Conservation (phyloP, 495 filamentous ascomycete genomes). For the Neurospora cerealis region DNA sequence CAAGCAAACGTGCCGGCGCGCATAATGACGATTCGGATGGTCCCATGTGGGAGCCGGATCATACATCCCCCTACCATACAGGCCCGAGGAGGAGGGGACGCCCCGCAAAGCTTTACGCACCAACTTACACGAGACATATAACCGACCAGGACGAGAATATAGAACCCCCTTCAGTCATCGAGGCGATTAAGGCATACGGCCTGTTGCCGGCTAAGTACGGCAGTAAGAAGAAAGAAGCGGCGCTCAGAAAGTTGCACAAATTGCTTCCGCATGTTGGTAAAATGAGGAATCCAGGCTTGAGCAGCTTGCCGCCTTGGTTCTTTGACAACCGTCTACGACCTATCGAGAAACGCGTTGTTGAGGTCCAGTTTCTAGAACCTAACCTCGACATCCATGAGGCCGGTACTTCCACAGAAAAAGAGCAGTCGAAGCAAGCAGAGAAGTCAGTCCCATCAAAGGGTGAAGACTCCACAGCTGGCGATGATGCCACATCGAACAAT, state of each 20-base stretch:
- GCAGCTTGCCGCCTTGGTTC: constrained; percentile 19
- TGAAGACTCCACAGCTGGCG: not conserved
- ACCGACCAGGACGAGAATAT: not conserved
- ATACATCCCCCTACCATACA: not conserved
- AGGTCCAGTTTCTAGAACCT: constrained; percentile 15
- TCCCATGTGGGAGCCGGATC: not conserved
- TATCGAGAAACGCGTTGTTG: not conserved
- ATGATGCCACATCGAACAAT: not conserved
- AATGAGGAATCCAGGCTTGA: constrained; percentile 20
- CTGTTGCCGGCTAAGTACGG: constrained; percentile 13
- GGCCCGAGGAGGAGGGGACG: not conserved
- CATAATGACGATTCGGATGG: not conserved
- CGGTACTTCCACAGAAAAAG: not conserved
- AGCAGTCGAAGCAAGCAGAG: not conserved
- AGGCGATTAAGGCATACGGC: constrained; percentile 21
- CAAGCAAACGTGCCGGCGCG: not conserved
- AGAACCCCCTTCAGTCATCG: constrained; percentile 15
- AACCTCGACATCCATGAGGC: constrained; percentile 17
- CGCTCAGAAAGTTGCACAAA: constrained; percentile 11
- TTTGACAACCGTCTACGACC: not conserved
- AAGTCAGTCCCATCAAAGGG: not conserved
- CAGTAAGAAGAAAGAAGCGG: constrained; percentile 8
- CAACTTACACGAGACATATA: not conserved
- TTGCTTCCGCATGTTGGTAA: constrained; percentile 14
- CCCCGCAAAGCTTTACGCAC: not conserved